phyloP scores from a whole-genome alignment of 306 rosid species.

The Vigna angularis region DNA sequence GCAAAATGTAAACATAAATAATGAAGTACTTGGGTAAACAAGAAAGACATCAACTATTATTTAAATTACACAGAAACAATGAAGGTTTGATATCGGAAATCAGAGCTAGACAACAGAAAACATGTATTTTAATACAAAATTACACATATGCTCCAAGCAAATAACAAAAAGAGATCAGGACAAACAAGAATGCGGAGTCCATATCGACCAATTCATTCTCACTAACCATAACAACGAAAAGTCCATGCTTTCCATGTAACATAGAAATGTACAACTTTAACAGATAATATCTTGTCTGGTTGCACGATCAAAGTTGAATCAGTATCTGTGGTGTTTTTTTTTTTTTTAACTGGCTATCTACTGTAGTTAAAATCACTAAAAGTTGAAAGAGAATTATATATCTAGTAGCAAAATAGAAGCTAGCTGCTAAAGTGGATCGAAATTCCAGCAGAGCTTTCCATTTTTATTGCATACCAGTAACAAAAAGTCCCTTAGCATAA shows the following conservation, averaged over 20 bases:
- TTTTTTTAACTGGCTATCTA: no score
- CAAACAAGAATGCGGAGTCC: slow-evolving; percentile 28
- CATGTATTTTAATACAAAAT: slow-evolving; percentile 32
- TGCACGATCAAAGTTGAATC: slow-evolving; percentile 17
- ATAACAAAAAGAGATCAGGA: slow-evolving; percentile 22
- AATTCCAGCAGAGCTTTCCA: slow-evolving; percentile 13
- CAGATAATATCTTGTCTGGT: slow-evolving; percentile 12
- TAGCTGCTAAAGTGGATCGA: slow-evolving; percentile 15
- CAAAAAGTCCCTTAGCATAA: slow-evolving; percentile 23
- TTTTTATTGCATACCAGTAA: slow-evolving; percentile 5
- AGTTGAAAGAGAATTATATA: slow-evolving; percentile 9
- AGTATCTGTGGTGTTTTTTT: neutral
- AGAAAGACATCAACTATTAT: slow-evolving; percentile 15
- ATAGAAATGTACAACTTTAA: neutral
- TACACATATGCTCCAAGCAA: slow-evolving; percentile 8
- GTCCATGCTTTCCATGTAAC: slow-evolving; percentile 32
- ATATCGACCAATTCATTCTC: slow-evolving; percentile 28
- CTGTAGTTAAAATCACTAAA: slow-evolving; percentile 7
- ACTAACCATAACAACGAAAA: slow-evolving; percentile 10
- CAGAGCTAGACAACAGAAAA: slow-evolving; percentile 23
- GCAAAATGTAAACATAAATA: slow-evolving; percentile 10
- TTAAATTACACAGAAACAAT: slow-evolving; percentile 19
- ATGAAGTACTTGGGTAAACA: slow-evolving; percentile 33
- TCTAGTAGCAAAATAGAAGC: slow-evolving; percentile 2
- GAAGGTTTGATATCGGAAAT: slow-evolving; percentile 35